Evolutionary conservation across 257 asterid species (phyloP).

Genomic region (Petrea volubilis): DNA sequence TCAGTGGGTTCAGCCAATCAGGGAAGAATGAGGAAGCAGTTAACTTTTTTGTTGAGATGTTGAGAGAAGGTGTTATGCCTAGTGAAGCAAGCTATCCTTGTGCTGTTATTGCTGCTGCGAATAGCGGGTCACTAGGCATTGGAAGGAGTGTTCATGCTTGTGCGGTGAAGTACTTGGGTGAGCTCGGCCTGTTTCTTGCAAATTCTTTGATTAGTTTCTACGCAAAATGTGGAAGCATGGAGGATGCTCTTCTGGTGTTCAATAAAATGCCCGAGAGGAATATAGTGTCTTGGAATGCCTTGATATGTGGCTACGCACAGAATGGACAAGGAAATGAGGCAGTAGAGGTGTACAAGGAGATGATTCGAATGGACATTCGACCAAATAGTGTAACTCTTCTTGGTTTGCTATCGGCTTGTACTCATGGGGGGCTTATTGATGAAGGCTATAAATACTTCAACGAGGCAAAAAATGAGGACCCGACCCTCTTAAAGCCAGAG

Average conservation of each 20-base stretch:
- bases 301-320: slow-evolving; percentile 81
- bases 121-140: slow-evolving; percentile 70
- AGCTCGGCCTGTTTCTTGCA: slow-evolving; percentile 46
- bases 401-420: slow-evolving; percentile 69
- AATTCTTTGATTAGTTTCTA: slow-evolving; percentile 78
- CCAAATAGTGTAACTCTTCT: slow-evolving; percentile 72
- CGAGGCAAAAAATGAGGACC: slow-evolving; percentile 36
- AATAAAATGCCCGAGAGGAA: slow-evolving; percentile 40
- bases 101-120: slow-evolving; percentile 66
- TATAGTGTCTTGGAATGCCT: slow-evolving; percentile 81
- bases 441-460: slow-evolving; percentile 60
- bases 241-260: slow-evolving; percentile 53
- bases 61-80: slow-evolving; percentile 63
- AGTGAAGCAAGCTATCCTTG: slow-evolving; percentile 56
- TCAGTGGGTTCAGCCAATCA: slow-evolving; percentile 68
- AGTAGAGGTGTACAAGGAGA: slow-evolving; percentile 38
- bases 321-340: slow-evolving; percentile 70
- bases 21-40: slow-evolving; percentile 81
- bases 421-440: slow-evolving; percentile 68
- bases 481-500: slow-evolving; percentile 51
- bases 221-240: slow-evolving; percentile 87
- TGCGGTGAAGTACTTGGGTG: slow-evolving; percentile 75
- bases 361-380: slow-evolving; percentile 40
- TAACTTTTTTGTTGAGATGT: slow-evolving; percentile 62
- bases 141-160: slow-evolving; percentile 84